Evolutionary conservation across 371 early-diverging fungal genomes (phyloP), one percentile per base, ranked within the genome.

Genomic region (Phascolomyces articulosus): DNA sequence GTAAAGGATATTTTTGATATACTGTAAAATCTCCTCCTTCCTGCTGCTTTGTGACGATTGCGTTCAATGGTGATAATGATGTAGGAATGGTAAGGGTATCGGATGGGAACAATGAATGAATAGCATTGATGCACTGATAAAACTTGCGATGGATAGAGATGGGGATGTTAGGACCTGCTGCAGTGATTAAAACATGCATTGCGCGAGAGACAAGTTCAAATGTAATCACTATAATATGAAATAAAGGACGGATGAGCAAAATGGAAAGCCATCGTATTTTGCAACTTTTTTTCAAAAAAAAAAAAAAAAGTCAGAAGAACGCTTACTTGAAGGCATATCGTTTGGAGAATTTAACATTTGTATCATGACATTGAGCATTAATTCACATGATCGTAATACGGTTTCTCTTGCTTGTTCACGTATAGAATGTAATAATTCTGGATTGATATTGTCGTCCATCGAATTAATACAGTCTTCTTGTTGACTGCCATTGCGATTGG

Each of bases 1-100:
- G 60, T 1, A 60, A 15, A 18, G 60, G 47, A 48, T 60, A 60
- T 26, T 48, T 40, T 16, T 47, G 24, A 24, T 60, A 60, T 23
- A 49, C 48, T 1, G 13, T 6, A 6, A 49, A 26, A 20, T 28
- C 60, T 10, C 18, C 9, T 18, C n/a, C 48, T 41, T 47, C n/a
- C 18, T 49, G 44, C 4, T 44, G 1, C 15, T 15, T 16, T 2
- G 48, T 24, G 21, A 47, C 23, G 9, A 49, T 24, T 8, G 49
- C 23, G 6, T 21, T 24, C 11, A 60, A 18, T 20, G 60, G 60
- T 20, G 60, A 60, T n/a, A 44, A 18, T 11, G 48, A 31, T 20
- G 60, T 15, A n/a, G 60, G 60, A 0, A 60, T 48, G 23, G 23
- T 24, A 29, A 40, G 48, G 16, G 44, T 44, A 28, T 60, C 60